Evolutionary conservation across 2,329 filamentous ascomycete species (phyloP).

Genomic region (Penicillium decumbens): DNA sequence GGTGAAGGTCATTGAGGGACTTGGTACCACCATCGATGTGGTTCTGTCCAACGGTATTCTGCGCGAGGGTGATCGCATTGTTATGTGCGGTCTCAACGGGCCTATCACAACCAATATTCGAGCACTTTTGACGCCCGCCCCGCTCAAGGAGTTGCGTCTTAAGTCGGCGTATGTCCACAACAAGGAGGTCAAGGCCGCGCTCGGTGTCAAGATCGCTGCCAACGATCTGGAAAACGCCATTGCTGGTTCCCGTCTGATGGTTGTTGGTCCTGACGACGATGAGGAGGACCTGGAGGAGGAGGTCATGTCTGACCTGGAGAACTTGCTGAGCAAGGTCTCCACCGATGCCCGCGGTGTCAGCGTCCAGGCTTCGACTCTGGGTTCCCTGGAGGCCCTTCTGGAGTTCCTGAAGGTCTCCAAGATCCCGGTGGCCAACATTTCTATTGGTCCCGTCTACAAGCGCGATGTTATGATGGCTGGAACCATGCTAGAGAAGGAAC

Average conservation of each 20-base stretch:
- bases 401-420: constrained; percentile 95
- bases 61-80: constrained; percentile 87
- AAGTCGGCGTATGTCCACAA: constrained; percentile 98
- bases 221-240: constrained; percentile 95
- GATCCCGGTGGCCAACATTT: constrained; percentile 95
- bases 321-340: constrained; percentile 83
- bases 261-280: constrained; percentile 91
- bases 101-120: constrained; percentile 93
- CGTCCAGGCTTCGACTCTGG: constrained; percentile 94
- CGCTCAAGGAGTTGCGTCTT: constrained; percentile 87
- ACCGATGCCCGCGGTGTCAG: constrained; percentile 91
- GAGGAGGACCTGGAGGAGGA: constrained; percentile 96
- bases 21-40: constrained; percentile 97
- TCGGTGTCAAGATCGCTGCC: constrained; percentile 98
- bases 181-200: constrained; percentile 96
- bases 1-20: constrained; percentile 98
- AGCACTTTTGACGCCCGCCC: constrained; percentile 86
- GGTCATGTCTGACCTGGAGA: constrained; percentile 89
- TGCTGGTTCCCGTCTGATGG: constrained; percentile 87
- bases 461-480: constrained; percentile 92
- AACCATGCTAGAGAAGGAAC: constrained; percentile 92
- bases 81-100: constrained; percentile 94
- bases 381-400: constrained; percentile 89
- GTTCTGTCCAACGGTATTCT: constrained; percentile 94
- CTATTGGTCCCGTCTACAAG: constrained; percentile 96